Conservation (phyloP, 768 basidiomycete species). For the Exidia glandulosa region DNA sequence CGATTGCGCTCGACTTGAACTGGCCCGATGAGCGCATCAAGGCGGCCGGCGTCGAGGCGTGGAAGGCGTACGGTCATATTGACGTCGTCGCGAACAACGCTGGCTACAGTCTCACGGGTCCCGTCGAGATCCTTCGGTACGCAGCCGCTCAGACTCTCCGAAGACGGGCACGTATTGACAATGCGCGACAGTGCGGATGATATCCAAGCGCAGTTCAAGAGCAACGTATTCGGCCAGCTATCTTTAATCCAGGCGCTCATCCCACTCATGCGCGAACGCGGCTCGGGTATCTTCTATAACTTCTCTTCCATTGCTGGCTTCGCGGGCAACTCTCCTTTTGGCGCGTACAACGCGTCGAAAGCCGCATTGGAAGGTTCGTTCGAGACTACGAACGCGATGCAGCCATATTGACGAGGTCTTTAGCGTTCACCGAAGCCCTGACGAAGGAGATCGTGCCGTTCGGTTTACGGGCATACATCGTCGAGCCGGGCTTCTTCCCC, state of each 20-base stretch:
- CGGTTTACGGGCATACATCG: not conserved
- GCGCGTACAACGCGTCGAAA: constrained; percentile 17
- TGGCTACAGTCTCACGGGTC: not conserved
- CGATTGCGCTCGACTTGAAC: not conserved
- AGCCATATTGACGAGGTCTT: too few species aligned
- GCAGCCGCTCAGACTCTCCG: not conserved
- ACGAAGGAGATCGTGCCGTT: not conserved
- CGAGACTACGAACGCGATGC: too few species aligned
- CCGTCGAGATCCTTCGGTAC: not conserved
- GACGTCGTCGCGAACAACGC: not conserved
- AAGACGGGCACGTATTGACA: too few species aligned
- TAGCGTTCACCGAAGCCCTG: not conserved
- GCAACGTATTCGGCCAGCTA: constrained; percentile 17
- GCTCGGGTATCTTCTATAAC: constrained; percentile 17
- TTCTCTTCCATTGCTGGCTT: constrained; percentile 15
- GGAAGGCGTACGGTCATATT: not conserved
- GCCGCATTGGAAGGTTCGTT: not conserved
- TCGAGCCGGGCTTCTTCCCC: not conserved
- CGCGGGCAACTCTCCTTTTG: constrained; percentile 9
- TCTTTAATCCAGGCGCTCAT: constrained; percentile 18
- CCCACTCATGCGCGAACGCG: constrained; percentile 15
- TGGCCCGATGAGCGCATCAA: not conserved
- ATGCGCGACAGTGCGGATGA: constrained; percentile 1
- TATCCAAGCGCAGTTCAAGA: constrained; percentile 15
- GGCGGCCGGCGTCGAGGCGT: not conserved